These are phyloP conservation scores for Paratrypanosoma confusum DNA, from an alignment of 208 protist genomes.

Conservation along the genomic window DNA sequence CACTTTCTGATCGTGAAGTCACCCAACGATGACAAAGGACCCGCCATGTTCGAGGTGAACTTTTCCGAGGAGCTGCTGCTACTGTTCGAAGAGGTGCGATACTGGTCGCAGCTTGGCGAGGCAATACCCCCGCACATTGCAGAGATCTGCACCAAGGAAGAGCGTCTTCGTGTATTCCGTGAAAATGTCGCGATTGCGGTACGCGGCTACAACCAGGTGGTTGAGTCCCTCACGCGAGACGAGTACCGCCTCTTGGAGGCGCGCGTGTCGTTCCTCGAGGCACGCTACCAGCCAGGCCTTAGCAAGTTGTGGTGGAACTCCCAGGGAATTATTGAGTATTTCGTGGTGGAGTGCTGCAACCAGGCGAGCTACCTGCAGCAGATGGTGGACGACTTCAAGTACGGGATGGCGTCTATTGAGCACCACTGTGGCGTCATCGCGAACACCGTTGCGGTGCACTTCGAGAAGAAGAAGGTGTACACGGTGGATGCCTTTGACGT, in stretches of 20 bases:
- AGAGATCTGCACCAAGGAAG: slow-evolving; percentile 85
- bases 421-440: slow-evolving; percentile 84
- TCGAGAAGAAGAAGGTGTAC: slow-evolving; percentile 93
- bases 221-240: slow-evolving; percentile 72
- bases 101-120: slow-evolving; percentile 88
- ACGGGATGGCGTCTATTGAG: slow-evolving; percentile 72
- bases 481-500: slow-evolving; percentile 73
- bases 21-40: slow-evolving; percentile 29
- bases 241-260: slow-evolving; percentile 92
- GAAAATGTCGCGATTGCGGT: slow-evolving; percentile 94
- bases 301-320: slow-evolving; percentile 92
- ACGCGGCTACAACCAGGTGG: slow-evolving; percentile 93
- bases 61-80: slow-evolving; percentile 89
- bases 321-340: slow-evolving; percentile 92
- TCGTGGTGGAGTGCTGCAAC: slow-evolving; percentile 88
- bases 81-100: slow-evolving; percentile 93
- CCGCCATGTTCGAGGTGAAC: slow-evolving; percentile 83
- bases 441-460: slow-evolving; percentile 88
- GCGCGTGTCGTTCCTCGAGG: slow-evolving; percentile 86
- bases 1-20: slow-evolving; percentile 70
- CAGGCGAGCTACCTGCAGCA: slow-evolving; percentile 70
- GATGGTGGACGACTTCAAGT: slow-evolving; percentile 93
- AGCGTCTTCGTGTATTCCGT: slow-evolving; percentile 90
- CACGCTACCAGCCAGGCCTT: slow-evolving; percentile 86
- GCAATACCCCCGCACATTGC: slow-evolving; percentile 65